Conservation (phyloP, 805 yeast species). For the Nakazawaea sp. region DNA sequence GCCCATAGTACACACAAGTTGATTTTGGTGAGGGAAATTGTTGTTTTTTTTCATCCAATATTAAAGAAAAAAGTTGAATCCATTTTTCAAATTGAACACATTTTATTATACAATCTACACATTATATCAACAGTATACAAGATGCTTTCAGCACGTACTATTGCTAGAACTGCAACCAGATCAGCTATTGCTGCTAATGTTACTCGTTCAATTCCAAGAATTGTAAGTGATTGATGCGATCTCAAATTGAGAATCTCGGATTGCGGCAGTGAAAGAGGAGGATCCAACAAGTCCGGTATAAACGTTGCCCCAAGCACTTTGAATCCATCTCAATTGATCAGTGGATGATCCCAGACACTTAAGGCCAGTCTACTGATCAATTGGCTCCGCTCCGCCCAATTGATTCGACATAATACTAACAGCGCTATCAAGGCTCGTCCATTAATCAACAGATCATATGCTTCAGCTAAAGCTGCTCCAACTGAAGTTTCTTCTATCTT, state of each 20-base stretch:
- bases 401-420: not conserved
- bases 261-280: no score
- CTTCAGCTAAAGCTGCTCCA: constrained; percentile 96
- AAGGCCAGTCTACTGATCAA: not conserved
- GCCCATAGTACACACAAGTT: no score
- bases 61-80: not conserved
- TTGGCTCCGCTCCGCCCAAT: not conserved
- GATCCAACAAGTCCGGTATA: no score
- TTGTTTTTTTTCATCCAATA: not conserved
- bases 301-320: no score
- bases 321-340: constrained; percentile 25
- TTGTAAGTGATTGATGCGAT: constrained; percentile 34
- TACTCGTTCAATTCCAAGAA: constrained; percentile 36
- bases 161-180: constrained; percentile 80
- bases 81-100: not conserved
- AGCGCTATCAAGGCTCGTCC: constrained; percentile 59
- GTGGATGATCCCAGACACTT: not conserved
- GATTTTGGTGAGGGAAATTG: no score
- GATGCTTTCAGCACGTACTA: constrained; percentile 84
- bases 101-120: not conserved
- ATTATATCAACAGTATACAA: no score
- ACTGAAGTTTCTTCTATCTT: constrained; percentile 98
- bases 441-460: constrained; percentile 69
- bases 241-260: no score
- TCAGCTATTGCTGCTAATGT: constrained; percentile 55